Percentiles rank a stretch among this genome's conserved stretches.
These are phyloP conservation scores for Beta lomatogona DNA, from an alignment of 179 eudicot species.

Conservation along the genomic window DNA sequence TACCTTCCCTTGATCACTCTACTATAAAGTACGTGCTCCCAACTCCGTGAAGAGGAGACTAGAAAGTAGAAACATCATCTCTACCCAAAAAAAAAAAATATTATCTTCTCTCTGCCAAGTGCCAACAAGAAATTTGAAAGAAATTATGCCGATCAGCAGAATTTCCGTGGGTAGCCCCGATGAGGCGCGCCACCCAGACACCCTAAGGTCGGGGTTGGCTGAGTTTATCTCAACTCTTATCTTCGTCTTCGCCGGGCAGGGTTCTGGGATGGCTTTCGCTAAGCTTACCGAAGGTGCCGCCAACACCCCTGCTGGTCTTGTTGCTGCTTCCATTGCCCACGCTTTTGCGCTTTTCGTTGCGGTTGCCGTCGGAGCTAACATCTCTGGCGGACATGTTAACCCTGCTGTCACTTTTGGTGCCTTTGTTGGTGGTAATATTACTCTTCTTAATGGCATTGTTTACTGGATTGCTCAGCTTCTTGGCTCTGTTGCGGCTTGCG, in stretches of 20 bases:
- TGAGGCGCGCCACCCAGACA: slow-evolving; percentile 31
- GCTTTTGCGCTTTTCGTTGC: slow-evolving; percentile 39
- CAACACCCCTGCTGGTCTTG: slow-evolving; percentile 34
- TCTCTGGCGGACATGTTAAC: slow-evolving; percentile 47
- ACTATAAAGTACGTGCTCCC: slow-evolving; percentile 30
- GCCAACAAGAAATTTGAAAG: too few relatives aligned
- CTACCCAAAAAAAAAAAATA: background rate
- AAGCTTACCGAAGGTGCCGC: slow-evolving; percentile 40
- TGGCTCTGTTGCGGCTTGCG: slow-evolving; percentile 36
- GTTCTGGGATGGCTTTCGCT: slow-evolving; percentile 39
- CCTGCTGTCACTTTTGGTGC: slow-evolving; percentile 44
- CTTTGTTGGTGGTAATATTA: slow-evolving; percentile 36
- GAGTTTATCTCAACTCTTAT: slow-evolving; percentile 38
- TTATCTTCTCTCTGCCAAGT: background rate
- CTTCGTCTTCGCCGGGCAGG: slow-evolving; percentile 39
- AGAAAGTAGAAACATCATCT: background rate
- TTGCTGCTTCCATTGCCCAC: slow-evolving; percentile 36
- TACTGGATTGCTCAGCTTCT: slow-evolving; percentile 39
- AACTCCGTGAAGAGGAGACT: slow-evolving; percentile 12
- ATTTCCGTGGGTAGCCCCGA: slow-evolving; percentile 25
- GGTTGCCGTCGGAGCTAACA: slow-evolving; percentile 36
- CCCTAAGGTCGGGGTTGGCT: slow-evolving; percentile 34
- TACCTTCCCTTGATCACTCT: background rate
- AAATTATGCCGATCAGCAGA: slow-evolving; percentile 23
- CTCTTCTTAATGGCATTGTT: slow-evolving; percentile 28